Percentiles rank a stretch among this genome's conserved stretches.
phyloP scores from a whole-genome alignment of 805 yeast genomes.

The Danielia reshetovae region DNA sequence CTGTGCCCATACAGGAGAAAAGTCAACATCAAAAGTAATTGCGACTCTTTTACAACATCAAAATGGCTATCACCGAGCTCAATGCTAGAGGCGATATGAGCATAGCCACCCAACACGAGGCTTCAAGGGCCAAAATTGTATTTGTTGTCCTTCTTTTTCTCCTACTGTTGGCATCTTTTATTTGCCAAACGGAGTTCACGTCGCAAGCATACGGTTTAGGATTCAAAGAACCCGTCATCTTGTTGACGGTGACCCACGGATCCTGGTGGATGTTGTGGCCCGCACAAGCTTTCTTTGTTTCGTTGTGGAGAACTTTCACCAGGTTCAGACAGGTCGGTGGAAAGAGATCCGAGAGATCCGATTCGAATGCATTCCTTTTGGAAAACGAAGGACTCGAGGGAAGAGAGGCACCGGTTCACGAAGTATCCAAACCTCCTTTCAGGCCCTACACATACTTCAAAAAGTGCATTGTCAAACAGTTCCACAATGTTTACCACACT shows the following conservation, averaged over 20 bases:
- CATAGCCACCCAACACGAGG: constrained; percentile 19
- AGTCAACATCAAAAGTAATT: too few relatives aligned
- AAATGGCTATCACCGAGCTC: constrained; percentile 35
- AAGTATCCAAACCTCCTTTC: not conserved
- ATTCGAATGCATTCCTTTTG: constrained; percentile 27
- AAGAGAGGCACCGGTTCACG: constrained; percentile 6
- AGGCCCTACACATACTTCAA: constrained; percentile 27
- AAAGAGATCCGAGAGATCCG: constrained; percentile 25
- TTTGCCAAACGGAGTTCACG: constrained; percentile 77
- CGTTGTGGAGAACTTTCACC: constrained; percentile 40
- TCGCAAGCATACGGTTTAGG: constrained; percentile 57
- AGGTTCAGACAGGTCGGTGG: constrained; percentile 18
- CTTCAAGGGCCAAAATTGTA: constrained; percentile 35
- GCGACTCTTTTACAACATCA: not conserved
- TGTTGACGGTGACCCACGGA: constrained; percentile 70
- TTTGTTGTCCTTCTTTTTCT: constrained; percentile 31
- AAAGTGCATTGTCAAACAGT: constrained; percentile 36
- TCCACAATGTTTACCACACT: constrained; percentile 43
- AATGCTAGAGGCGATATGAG: constrained; percentile 18
- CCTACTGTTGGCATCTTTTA: constrained; percentile 51
- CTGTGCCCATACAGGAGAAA: too few relatives aligned
- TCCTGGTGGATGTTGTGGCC: constrained; percentile 77
- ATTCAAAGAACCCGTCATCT: constrained; percentile 66
- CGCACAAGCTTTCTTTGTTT: constrained; percentile 50
- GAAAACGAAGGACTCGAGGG: constrained; percentile 12